Evolutionary conservation across 192 early-diverging fungal species (phyloP), one percentile per base, ranked within the genome.

Genomic region (Mortierella alpina): DNA sequence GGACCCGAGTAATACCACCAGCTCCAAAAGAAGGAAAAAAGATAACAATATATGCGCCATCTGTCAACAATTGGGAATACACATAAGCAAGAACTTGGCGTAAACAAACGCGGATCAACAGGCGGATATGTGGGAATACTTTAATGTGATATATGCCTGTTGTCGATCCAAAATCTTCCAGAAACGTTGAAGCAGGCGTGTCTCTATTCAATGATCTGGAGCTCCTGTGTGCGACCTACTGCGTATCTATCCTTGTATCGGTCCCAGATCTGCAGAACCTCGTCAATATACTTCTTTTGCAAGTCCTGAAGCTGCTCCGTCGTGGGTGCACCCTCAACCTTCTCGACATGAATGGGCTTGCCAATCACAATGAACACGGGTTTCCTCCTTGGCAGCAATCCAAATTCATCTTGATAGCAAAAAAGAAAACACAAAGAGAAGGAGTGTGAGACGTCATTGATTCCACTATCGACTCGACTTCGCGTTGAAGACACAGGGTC

Each of bases 171-270:
- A 31, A 31, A 2, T 31, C 31, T 31, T 31, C 31, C 5, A 42
- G 7, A 18, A 12, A 15, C 7, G 39, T 7, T 46, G 12, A 52
- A 40, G 13, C 13, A 42, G 11, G 31, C 13, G 5, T 52, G 23
- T 47, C 18, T 40, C 85, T 85, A 95, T 58, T 92, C 92, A 11
- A 93, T 75, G 46, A 95, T 86, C 12, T 72, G 74, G 64, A 95
- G 82, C 41, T 93, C 93, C 59, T 85, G 82, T 42, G 83, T 89
- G 44, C 92, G 86, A 63, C 90, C 77, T 15, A 86, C 87, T 17
- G 91, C 88, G 54, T 93, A 93, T 42, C 87, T 75, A 59, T 94
- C 92, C 84, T 94, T 94, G 85, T 93, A 88, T 20, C 79, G 72
- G 42, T 94, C 83, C 82, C 87, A 94, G 18, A 95, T 85, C 8